A percentile compares a stretch with the other conserved stretches of the same genome.
phyloP scores from a whole-genome alignment of 345 rosid genomes.

The Gossypium anomalum region DNA sequence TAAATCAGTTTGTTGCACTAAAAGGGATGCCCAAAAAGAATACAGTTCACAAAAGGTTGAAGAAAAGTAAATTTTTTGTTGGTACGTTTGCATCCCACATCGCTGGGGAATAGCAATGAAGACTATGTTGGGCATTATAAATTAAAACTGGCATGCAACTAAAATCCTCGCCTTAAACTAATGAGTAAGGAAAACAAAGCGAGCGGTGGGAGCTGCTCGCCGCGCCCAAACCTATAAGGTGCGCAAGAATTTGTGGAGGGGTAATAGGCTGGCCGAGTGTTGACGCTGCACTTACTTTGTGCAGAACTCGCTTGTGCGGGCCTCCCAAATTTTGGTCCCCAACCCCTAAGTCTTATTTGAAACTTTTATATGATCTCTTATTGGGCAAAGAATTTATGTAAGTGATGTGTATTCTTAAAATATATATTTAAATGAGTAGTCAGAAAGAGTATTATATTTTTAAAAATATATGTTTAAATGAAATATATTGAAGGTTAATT shows the following conservation, averaged over 20 bases:
- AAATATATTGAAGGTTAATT: no score
- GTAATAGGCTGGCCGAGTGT: constrained; percentile 72
- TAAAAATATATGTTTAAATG: no score
- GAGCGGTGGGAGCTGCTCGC: constrained; percentile 61
- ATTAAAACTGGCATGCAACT: accelerated
- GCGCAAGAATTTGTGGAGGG: constrained; percentile 91
- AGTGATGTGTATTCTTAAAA: no score
- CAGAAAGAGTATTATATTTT: no score
- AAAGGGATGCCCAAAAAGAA: background rate
- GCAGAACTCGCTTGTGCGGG: constrained; percentile 87
- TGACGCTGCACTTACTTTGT: constrained; percentile 95
- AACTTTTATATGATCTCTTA: no score
- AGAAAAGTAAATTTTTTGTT: background rate
- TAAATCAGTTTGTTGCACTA: no score
- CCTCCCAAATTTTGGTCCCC: constrained; percentile 45
- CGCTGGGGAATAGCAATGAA: background rate
- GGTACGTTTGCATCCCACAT: constrained; percentile 21
- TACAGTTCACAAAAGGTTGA: background rate
- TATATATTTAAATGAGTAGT: no score
- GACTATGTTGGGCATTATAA: background rate
- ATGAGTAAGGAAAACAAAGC: constrained; percentile 99
- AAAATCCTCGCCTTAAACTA: constrained; percentile 46
- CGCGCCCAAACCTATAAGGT: constrained; percentile 28
- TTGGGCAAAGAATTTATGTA: no score
- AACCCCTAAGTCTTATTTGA: background rate